Percentiles rank a stretch among this genome's conserved stretches.
phyloP scores from a whole-genome alignment of 2,329 filamentous ascomycete genomes.

The Paracorniculantispora psalliotae region DNA sequence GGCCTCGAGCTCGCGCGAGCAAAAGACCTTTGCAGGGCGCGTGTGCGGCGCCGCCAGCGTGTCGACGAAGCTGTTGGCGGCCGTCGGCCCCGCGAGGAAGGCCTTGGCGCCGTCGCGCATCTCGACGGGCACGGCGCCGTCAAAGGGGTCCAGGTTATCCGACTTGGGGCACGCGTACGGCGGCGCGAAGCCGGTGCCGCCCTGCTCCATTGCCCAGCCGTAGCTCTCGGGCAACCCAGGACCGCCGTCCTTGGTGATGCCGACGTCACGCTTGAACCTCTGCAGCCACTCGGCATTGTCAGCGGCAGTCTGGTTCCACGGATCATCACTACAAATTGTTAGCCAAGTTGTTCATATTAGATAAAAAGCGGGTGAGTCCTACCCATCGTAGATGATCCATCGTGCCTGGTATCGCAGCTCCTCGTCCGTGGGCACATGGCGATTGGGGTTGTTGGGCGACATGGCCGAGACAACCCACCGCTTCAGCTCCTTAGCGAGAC shows the following conservation, averaged over 20 bases:
- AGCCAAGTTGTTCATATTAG: neutral
- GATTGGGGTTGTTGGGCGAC: slow-evolving; percentile 56
- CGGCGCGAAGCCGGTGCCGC: slow-evolving; percentile 51
- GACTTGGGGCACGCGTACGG: slow-evolving; percentile 46
- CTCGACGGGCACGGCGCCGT: slow-evolving; percentile 27
- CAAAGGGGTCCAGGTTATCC: slow-evolving; percentile 30
- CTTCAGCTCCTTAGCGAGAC: slow-evolving; percentile 48
- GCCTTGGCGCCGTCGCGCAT: slow-evolving; percentile 34
- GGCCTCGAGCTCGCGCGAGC: slow-evolving; percentile 53
- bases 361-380: slow-evolving; percentile 27
- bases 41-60: slow-evolving; percentile 39
- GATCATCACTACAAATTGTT: slow-evolving; percentile 45
- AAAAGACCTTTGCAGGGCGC: slow-evolving; percentile 50
- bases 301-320: slow-evolving; percentile 59
- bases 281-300: slow-evolving; percentile 61
- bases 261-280: slow-evolving; percentile 55
- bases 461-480: slow-evolving; percentile 49
- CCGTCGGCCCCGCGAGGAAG: slow-evolving; percentile 36
- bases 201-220: slow-evolving; percentile 44
- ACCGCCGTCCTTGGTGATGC: slow-evolving; percentile 45
- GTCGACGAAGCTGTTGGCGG: slow-evolving; percentile 45
- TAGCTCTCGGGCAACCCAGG: slow-evolving; percentile 42
- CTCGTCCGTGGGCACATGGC: slow-evolving; percentile 54
- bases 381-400: slow-evolving; percentile 60
- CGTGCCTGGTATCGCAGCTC: slow-evolving; percentile 60